phyloP scores from a whole-genome alignment of 2,329 filamentous ascomycete species.

The Ascosphaera aggregata region DNA sequence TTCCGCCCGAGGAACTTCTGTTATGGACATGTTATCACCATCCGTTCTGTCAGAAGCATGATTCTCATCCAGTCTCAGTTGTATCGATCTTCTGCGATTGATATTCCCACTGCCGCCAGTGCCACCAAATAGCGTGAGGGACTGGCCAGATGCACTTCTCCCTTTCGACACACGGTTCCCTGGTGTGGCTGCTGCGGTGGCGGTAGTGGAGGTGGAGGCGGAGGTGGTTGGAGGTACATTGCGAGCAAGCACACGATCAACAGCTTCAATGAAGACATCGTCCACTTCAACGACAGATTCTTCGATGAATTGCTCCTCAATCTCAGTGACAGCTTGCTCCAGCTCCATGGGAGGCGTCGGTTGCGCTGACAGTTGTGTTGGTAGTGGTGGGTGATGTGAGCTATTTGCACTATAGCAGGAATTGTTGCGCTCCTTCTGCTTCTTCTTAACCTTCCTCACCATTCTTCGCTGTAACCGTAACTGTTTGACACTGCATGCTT shows the following conservation, averaged over 20 bases:
- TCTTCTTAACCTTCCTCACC: conserved; percentile 9
- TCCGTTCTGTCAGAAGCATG: conserved; percentile 1
- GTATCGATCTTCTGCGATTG: conserved; percentile 1
- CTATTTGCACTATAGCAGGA: conserved; percentile 6
- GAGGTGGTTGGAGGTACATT: no score
- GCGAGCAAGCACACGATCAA: conserved; percentile 29
- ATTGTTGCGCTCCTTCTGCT: conserved; percentile 9
- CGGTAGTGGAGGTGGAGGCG: no score
- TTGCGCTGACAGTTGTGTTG: no score
- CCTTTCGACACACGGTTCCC: conserved; percentile 13
- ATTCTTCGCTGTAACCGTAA: conserved; percentile 28
- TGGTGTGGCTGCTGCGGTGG: no score
- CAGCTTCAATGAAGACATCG: conserved; percentile 31
- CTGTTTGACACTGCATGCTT: conserved; percentile 30
- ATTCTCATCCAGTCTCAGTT: conserved; percentile 7
- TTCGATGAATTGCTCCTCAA: conserved; percentile 28
- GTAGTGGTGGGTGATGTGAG: no score
- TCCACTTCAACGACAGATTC: conserved; percentile 35
- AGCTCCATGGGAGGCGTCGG: conserved; percentile 1
- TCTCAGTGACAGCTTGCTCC: conserved; percentile 6
- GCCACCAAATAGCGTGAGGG: neutral
- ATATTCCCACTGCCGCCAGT: conserved; percentile 4
- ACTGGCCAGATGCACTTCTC: conserved; percentile 9
- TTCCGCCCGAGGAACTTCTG: conserved; percentile 25
- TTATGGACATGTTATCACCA: conserved; percentile 12